These are phyloP conservation scores for Ananas comosus DNA, from an alignment of 176 grass and related monocot species.

Conservation along the genomic window DNA sequence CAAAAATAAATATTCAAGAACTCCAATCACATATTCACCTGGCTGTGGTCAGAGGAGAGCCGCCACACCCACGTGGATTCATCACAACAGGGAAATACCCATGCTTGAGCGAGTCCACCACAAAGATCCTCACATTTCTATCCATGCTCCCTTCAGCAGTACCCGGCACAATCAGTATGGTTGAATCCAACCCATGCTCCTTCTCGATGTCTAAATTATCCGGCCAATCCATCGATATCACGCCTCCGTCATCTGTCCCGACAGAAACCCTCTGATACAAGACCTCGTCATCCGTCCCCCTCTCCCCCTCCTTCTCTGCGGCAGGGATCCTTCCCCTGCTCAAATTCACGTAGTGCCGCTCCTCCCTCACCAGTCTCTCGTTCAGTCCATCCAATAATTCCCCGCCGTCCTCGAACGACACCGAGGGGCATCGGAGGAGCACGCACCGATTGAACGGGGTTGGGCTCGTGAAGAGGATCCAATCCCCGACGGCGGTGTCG, in stretches of 20 bases:
- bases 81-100: conserved; percentile 87
- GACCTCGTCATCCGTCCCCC: conserved; percentile 16
- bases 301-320: neutral
- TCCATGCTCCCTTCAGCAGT: conserved; percentile 66
- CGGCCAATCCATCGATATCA: conserved; percentile 82
- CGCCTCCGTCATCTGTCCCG: conserved; percentile 58
- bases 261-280: conserved; percentile 73
- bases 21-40: conserved; percentile 35
- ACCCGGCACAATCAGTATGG: conserved; percentile 59
- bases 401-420: conserved; percentile 72
- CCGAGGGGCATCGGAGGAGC: conserved; percentile 78
- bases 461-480: conserved; percentile 76
- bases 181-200: conserved; percentile 78
- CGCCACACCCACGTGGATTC: conserved; percentile 84
- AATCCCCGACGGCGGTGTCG: conserved; percentile 41
- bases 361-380: conserved; percentile 55
- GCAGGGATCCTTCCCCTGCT: conserved; percentile 41
- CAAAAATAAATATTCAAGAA: too few species aligned
- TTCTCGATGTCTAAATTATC: conserved; percentile 58
- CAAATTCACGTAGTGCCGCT: conserved; percentile 75
- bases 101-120: conserved; percentile 52
- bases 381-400: conserved; percentile 57
- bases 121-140: conserved; percentile 39
- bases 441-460: conserved; percentile 87
- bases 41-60: conserved; percentile 73